Evolutionary conservation across 108 stramenopile genomes (phyloP), one percentile per base, ranked within the genome.

Genomic region (Bacterosira constricta): DNA sequence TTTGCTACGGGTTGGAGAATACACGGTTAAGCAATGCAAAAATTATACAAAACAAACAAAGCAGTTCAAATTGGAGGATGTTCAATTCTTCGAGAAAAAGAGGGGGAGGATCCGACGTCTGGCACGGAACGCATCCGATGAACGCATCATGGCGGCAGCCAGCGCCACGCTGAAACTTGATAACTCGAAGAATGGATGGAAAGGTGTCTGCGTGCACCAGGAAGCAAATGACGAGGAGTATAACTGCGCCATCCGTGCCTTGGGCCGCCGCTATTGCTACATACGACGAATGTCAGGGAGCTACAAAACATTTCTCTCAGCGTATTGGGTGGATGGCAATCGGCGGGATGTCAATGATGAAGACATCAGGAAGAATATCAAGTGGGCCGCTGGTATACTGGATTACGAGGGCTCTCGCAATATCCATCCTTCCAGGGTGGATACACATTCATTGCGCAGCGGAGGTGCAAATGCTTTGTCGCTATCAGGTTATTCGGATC

Each of bases 381-480:
- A 60, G 26, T 41, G 21, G 10, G 37, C 32, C 21, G 59, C 31
- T 6, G 7, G 12, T 9, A 32, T 25, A 6, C 37, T 41, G 6
- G 32, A 37, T 23, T 60, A 60, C 23, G 38, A 37, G 5, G 7
- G 1, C 0, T 23, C 18, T 18, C 15, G 20, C 10, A 20, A 39
- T 6, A 34, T 60, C 37, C 59, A 17, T n/a, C 21, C 41, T 12
- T 17, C 18, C 21, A 17, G 18, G 1, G 26, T 60, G 11, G 59
- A 60, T 25, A 60, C 59, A 1, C 59, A 60, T 21, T 38, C 59
- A 2, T 18, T 60, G 18, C 18, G 51, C 25, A 26, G 25, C 9
- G 59, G 59, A 9, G 59, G 59, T 12, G 59, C 59, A 7, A 60
- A 41, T 12, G 59, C 59, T 20, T 39, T 60, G 30, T 38, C 59